phyloP scores from a whole-genome alignment of 2,329 filamentous ascomycete species.

The Chrysosporium keratinophilum region DNA sequence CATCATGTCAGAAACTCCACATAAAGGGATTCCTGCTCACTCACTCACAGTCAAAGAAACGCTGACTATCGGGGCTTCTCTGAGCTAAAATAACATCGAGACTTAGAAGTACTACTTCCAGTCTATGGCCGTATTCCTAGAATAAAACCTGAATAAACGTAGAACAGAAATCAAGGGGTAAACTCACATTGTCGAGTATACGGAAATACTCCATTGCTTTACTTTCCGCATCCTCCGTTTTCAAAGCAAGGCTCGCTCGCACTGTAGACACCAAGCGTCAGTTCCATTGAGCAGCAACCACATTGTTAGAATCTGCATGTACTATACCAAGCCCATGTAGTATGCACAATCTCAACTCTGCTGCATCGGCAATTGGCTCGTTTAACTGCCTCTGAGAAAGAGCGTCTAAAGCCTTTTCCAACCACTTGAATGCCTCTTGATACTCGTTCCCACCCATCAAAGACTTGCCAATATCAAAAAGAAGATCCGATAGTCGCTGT shows the following conservation, averaged over 20 bases:
- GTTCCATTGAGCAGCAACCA: background rate
- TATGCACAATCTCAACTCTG: constrained; percentile 56
- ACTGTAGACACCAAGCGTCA: constrained; percentile 17
- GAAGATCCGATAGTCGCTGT: constrained; percentile 55
- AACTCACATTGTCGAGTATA: constrained; percentile 41
- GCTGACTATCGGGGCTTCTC: constrained; percentile 26
- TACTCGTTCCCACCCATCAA: constrained; percentile 46
- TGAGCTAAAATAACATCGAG: constrained; percentile 52
- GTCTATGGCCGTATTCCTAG: constrained; percentile 51
- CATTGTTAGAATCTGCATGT: constrained; percentile 24
- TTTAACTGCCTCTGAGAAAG: constrained; percentile 41
- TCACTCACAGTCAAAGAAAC: constrained; percentile 34
- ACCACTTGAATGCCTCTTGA: constrained; percentile 56
- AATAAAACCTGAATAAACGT: constrained; percentile 12
- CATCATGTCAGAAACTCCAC: background rate
- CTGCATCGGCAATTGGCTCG: constrained; percentile 47
- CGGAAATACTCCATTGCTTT: constrained; percentile 49
- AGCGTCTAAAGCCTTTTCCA: constrained; percentile 55
- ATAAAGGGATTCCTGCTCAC: background rate
- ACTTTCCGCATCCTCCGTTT: constrained; percentile 36
- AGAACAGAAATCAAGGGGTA: background rate
- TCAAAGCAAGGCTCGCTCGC: constrained; percentile 23
- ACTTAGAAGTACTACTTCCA: constrained; percentile 56
- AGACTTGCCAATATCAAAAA: constrained; percentile 62
- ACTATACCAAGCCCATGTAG: constrained; percentile 52